phyloP scores from a whole-genome alignment of 768 basidiomycete genomes.

The Baorangia bicolor region DNA sequence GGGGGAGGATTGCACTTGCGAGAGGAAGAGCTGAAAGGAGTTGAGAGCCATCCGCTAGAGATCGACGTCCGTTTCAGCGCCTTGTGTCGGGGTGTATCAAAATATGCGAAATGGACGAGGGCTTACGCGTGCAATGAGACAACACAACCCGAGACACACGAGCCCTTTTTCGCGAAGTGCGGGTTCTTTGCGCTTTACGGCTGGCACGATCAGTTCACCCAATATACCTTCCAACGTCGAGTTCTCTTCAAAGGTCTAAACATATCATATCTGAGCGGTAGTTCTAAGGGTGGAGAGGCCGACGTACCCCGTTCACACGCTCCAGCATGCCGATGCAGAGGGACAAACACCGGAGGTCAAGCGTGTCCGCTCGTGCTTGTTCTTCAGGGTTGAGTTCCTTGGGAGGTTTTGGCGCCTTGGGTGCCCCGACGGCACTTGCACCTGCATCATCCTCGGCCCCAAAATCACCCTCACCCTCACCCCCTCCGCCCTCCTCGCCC shows the following conservation, averaged over 20 bases:
- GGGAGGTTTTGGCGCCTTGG: constrained; percentile 21
- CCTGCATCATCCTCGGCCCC: constrained; percentile 3
- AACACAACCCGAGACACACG: constrained; percentile 69
- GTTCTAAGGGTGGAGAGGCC: not conserved
- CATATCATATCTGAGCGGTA: not conserved
- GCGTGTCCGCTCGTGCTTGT: constrained; percentile 52
- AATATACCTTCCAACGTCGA: constrained; percentile 64
- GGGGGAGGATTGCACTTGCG: constrained; percentile 65
- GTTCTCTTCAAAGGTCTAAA: constrained; percentile 61
- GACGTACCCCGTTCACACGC: constrained; percentile 76
- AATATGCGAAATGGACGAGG: not conserved
- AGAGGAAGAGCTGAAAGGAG: constrained; percentile 78
- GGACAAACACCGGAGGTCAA: constrained; percentile 72
- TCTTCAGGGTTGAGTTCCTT: constrained; percentile 58
- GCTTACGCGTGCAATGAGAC: constrained; percentile 60
- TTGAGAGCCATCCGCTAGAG: constrained; percentile 35
- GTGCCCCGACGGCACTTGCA: constrained; percentile 5
- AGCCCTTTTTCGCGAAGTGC: constrained; percentile 61
- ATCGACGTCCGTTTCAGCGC: not conserved
- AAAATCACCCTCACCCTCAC: constrained; percentile 29
- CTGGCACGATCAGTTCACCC: constrained; percentile 86
- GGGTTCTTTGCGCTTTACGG: constrained; percentile 85
- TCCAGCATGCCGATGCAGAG: constrained; percentile 84
- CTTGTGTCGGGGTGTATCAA: not conserved
- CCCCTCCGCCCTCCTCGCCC: constrained; percentile 31